Base-by-base conservation (phyloP, 495 filamentous ascomycete genomes). In the Neurospora africana region DNA sequence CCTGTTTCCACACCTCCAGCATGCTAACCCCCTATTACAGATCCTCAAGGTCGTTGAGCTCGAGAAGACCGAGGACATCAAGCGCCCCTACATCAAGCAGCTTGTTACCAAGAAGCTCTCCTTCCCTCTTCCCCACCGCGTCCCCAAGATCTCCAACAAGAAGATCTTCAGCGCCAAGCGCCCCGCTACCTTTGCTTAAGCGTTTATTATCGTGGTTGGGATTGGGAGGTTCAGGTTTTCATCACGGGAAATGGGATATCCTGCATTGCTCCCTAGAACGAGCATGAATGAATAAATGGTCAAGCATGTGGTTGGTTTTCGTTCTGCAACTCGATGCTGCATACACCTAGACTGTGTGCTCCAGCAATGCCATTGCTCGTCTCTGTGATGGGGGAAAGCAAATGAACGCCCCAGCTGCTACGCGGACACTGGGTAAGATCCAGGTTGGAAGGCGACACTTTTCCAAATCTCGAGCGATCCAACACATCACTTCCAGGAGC, bases 61-160 rank as follows among this genome's bases (percentile, higher is more conserved):
- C 82, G 90, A 95, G 85, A 96, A 97, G 88, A 87, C 83, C 81
- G 92, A 92, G 73, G 92, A 93, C 81, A 88, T 99, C 88, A 94
- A 94, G 86, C 92, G 94, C 81, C 94, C 96, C 76, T 98, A 99
- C 90, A 95, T 98, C 90, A 95, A 92, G 88, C 95, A 99, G 86
- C 93, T 99, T 83, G 84, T 98, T 81, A 85, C 86, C 84, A 97
- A 97, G 91, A 83, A 91, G 83, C 92, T 99, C 83, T 92, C 93
- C 84, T 99, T 99, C 92, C 95, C 95, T 82, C 92, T 99, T 78
- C 95, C 95, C 79, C 95, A 98, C 88, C 95, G 95, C 79, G 86
- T 95, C 76, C 87, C 89, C 83, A 93, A 91, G 86, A 87, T 86
- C 76, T 81, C 80, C 80, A 89, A 86, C 86, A 92, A 91, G 86